A percentile compares a stretch with the other conserved stretches of the same genome.
Evolutionary conservation across 2,329 filamentous ascomycete genomes (phyloP).

Genomic region (Aureobasidium sp.): DNA sequence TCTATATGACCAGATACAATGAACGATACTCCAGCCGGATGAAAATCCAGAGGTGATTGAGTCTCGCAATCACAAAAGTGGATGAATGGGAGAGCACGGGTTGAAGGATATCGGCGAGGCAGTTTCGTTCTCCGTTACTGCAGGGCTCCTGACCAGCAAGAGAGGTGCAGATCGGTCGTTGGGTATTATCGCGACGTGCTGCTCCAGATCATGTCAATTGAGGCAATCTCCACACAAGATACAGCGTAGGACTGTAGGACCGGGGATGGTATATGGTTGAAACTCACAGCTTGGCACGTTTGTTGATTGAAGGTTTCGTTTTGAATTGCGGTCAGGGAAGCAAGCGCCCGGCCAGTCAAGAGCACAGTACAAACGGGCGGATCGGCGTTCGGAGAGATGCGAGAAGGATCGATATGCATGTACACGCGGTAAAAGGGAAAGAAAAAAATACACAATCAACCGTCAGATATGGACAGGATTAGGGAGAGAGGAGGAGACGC

Average conservation of each 20-base stretch:
- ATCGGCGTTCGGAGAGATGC: neutral
- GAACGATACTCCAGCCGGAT: neutral
- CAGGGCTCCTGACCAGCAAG: conserved; percentile 12
- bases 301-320: neutral
- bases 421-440: neutral
- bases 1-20: neutral
- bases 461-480: neutral
- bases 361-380: neutral
- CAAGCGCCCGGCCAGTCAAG: neutral
- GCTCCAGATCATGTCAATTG: neutral
- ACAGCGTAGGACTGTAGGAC: neutral
- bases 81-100: neutral
- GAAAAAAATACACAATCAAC: neutral
- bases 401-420: neutral
- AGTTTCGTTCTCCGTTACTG: conserved; percentile 1
- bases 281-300: conserved; percentile 10
- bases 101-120: neutral
- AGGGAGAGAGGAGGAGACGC: neutral
- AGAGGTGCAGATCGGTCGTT: conserved; percentile 9
- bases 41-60: no score
- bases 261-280: neutral
- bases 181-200: conserved; percentile 4
- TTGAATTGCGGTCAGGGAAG: neutral
- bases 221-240: neutral
- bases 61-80: neutral